Base-by-base conservation (phyloP, 805 yeast genomes). In the Maudiozyma bulderi region DNA sequence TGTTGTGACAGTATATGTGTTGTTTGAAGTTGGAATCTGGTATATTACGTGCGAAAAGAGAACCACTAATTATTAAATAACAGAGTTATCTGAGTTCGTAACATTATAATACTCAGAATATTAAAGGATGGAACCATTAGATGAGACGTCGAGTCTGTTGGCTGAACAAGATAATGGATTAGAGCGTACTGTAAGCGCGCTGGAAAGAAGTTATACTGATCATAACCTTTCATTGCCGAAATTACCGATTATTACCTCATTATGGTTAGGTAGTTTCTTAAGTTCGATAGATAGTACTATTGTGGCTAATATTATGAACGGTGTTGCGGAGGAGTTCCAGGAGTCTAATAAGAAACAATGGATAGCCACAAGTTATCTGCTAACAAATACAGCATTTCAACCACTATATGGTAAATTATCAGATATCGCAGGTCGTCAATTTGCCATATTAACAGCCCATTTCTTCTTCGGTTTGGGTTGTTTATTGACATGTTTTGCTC, bases 351-450 rank as follows among this genome's bases (percentile, higher is more conserved):
- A 67, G 51, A 69, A 74, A 15, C 70, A 78, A n/a, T 81, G 86
- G 85, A 81, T 84, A 6, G 84, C 84, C 3, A 78, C 86, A 0
- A 73, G 84, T 26, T 78, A 80, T 45, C 67, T 81, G 28, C 60
- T 82, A 46, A 81, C 87, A 4, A 80, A 80, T 54, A 76, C 84
- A 0, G 82, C 82, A 6, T 81, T 80, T 57, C 87, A 82, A 64
- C 86, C 85, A 0, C 61, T 82, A 26, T 80, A 80, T 50, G 87
- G 86, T 7, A 73, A 80, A 48, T 59, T 77, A 20, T 74, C 81
- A 40, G 84, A 79, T 54, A 68, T 79, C 5, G 73, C 74, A 45
- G 84, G 84, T 8, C 64, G 84, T 41, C 72, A 72, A 47, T 54
- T 57, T 42, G 69, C 76, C 8, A 56, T 76, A 43, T 50, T 75